phyloP scores from a whole-genome alignment of 2,329 filamentous ascomycete genomes.

The Plenodomus tracheiphilus region DNA sequence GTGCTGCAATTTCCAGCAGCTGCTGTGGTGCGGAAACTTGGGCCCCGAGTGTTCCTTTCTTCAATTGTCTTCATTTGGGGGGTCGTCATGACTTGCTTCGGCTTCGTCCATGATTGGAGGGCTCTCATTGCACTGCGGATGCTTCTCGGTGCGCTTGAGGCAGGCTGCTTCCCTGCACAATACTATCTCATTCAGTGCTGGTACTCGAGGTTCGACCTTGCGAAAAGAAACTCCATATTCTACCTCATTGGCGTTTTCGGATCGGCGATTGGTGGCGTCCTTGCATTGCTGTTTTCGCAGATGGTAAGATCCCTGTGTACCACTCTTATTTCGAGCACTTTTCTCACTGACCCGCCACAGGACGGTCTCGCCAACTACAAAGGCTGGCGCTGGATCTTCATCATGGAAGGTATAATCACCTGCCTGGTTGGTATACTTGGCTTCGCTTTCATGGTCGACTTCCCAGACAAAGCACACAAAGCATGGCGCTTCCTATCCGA shows the following conservation, averaged over 20 bases:
- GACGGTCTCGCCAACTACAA: background rate
- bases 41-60: background rate
- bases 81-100: background rate
- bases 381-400: background rate
- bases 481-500: background rate
- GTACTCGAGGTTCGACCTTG: conserved; percentile 59
- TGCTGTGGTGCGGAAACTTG: background rate
- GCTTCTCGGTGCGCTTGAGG: conserved; percentile 2
- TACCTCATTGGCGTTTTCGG: conserved; percentile 31
- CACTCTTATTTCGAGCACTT: background rate
- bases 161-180: conserved; percentile 15
- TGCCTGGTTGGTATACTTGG: conserved; percentile 1
- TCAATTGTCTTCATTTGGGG: conserved; percentile 1
- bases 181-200: conserved; percentile 60
- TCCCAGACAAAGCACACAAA: conserved; percentile 2
- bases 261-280: background rate
- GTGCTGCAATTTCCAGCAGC: background rate
- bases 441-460: conserved; percentile 3
- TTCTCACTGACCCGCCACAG: background rate
- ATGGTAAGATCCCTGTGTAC: background rate
- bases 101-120: conserved; percentile 1
- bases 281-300: background rate
- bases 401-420: background rate
- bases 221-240: conserved; percentile 59
- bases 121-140: background rate